Percentiles rank a stretch among this genome's conserved stretches.
Conservation (phyloP, 345 rosid genomes). For the Dovyalis caffra region DNA sequence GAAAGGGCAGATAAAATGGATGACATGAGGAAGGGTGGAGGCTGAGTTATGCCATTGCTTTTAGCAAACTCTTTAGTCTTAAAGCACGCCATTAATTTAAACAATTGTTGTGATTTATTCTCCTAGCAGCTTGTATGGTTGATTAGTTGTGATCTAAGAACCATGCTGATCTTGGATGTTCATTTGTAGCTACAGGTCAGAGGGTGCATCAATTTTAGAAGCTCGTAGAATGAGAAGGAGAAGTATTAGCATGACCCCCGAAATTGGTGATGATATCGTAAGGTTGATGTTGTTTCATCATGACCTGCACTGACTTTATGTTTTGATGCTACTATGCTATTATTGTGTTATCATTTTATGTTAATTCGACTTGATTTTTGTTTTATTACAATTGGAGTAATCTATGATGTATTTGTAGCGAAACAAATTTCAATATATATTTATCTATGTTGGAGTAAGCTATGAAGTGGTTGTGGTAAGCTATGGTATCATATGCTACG, state of each 20-base stretch:
- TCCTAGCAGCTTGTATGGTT: neutral
- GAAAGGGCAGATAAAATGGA: neutral
- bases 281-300: slow-evolving; percentile 51
- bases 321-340: neutral
- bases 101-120: neutral
- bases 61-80: neutral
- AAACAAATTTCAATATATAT: neutral
- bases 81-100: neutral
- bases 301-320: neutral
- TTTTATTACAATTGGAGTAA: neutral
- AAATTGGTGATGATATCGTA: slow-evolving; percentile 97
- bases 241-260: slow-evolving; percentile 97
- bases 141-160: neutral
- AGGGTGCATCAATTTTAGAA: slow-evolving; percentile 72
- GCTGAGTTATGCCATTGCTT: neutral
- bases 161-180: slow-evolving; percentile 15
- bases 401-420: neutral
- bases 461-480: neutral
- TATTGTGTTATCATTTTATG: neutral
- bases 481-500: neutral
- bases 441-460: neutral
- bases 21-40: neutral
- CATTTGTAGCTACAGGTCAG: slow-evolving; percentile 60
- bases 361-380: neutral
- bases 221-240: slow-evolving; percentile 89